Base-by-base conservation (phyloP, 2,329 filamentous ascomycete genomes). In the Talaromyces sp. region DNA sequence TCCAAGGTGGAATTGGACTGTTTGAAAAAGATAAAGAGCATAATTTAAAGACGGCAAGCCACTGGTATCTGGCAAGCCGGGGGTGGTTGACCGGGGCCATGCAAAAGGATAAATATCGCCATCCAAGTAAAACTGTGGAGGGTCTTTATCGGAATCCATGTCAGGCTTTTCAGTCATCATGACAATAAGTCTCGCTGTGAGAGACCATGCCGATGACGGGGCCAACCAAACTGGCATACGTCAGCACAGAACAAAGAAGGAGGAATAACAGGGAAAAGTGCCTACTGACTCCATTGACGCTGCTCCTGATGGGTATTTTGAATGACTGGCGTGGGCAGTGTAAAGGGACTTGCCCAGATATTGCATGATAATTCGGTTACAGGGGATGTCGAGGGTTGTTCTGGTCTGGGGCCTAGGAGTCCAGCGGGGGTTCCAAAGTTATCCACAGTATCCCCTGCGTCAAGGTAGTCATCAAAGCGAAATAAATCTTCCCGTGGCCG, bases 291-390 rank as follows among this genome's bases (percentile, higher is more conserved):
- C 43, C 43, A 50, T 21, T 50, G 14, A 2, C 62, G 61, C 17
- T 64, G 67, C 3, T 61, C 61, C 19, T 62, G 60, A 19, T 66
- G 24, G 13, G 58, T 62, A 52, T 65, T 62, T 14, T 64, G 65
- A 29, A 68, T 64, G 6, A 58, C 66, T 2, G 53, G 54, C 1
- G 65, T 66, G 0, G 64, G 64, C 11, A 65, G 54, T 3, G 62
- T 64, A 24, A 69, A 67, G 2, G 64, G 66, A 41, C 62, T 68
- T 3, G 64, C 66, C 67, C 68, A 69, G 31, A 66, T 64, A 53
- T 59, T 65, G 13, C 62, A 58, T 11, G 43, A 29, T 46, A 35
- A 64, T 59, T 29, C 62, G 54, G 43, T 50, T 50, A 26, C 13
- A 24, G 43, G 43, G 10, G 43, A 50, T 26, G 43, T 26, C 5